Conservation (phyloP, 495 filamentous ascomycete species). For the Bacidia rubella region DNA sequence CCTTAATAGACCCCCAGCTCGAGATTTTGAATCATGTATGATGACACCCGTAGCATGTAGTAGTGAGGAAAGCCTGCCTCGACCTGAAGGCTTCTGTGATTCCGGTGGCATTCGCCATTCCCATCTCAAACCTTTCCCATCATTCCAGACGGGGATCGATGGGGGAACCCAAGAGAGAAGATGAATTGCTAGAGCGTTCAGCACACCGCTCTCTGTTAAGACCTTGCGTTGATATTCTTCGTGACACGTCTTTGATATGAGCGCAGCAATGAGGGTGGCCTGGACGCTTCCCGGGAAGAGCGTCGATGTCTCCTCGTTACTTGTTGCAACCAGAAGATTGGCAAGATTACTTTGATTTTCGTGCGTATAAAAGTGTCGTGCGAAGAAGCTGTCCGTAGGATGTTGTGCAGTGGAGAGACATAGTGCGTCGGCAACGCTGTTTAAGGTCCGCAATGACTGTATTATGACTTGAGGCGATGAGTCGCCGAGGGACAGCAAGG, state of each 20-base stretch:
- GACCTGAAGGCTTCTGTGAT: neutral
- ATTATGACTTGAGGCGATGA: constrained; percentile 52
- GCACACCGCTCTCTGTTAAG: constrained; percentile 54
- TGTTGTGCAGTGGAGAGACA: constrained; percentile 32
- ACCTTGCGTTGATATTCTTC: constrained; percentile 54
- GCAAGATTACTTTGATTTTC: constrained; percentile 44
- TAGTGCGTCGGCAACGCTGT: constrained; percentile 55
- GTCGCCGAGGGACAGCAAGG: constrained; percentile 49
- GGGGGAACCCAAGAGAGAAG: neutral
- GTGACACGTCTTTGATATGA: constrained; percentile 57
- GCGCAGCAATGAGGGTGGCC: constrained; percentile 48
- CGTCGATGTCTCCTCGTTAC: no score
- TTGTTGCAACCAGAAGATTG: constrained; percentile 46
- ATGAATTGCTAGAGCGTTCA: constrained; percentile 61
- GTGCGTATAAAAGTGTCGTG: constrained; percentile 46
- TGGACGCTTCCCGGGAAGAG: no score
- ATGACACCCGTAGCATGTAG: constrained; percentile 74
- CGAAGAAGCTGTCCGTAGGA: constrained; percentile 39
- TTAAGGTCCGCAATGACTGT: constrained; percentile 61
- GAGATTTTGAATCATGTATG: constrained; percentile 63
- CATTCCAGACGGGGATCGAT: neutral
- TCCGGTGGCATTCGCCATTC: neutral
- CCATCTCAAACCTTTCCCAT: neutral
- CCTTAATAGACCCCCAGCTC: constrained; percentile 28
- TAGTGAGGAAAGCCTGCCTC: constrained; percentile 46